Percentiles rank a stretch among this genome's conserved stretches.
phyloP scores from a whole-genome alignment of 148 eudicot species.

The Rhododendron ferrugineum region DNA sequence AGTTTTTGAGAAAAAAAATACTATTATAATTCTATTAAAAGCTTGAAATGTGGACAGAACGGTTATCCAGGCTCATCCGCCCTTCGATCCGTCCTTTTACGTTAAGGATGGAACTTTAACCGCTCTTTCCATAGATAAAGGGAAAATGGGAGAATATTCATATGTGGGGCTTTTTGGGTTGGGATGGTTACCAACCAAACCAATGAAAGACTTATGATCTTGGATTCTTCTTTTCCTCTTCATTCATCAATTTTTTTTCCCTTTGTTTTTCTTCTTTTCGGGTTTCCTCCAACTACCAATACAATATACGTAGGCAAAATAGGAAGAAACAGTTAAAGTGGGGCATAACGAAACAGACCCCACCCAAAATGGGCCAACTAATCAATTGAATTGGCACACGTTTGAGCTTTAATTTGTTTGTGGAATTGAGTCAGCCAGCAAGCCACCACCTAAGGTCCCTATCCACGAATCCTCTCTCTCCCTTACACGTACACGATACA shows the following conservation, averaged over 20 bases:
- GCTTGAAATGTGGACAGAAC: too few species aligned
- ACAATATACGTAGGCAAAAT: not conserved
- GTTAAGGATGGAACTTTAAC: not conserved
- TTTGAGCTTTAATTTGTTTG: not conserved
- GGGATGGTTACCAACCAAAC: constrained; percentile 10
- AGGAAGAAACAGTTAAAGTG: not conserved
- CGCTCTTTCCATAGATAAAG: not conserved
- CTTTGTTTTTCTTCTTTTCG: not conserved
- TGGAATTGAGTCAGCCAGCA: not conserved
- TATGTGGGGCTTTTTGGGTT: not conserved
- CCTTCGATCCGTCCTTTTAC: too few species aligned
- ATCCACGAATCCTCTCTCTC: not conserved
- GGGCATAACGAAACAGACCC: not conserved
- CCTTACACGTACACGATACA: not conserved
- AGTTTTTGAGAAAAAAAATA: too few species aligned
- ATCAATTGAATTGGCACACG: not conserved
- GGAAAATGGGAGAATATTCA: not conserved
- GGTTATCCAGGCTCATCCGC: too few species aligned
- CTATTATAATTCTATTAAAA: too few species aligned
- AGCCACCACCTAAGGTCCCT: not conserved
- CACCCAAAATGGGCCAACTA: not conserved
- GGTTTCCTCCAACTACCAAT: not conserved
- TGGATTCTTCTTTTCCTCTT: not conserved
- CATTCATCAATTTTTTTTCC: not conserved
- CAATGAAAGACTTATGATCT: not conserved